Conservation (phyloP, 345 rosid species). For the Acer campestre region DNA sequence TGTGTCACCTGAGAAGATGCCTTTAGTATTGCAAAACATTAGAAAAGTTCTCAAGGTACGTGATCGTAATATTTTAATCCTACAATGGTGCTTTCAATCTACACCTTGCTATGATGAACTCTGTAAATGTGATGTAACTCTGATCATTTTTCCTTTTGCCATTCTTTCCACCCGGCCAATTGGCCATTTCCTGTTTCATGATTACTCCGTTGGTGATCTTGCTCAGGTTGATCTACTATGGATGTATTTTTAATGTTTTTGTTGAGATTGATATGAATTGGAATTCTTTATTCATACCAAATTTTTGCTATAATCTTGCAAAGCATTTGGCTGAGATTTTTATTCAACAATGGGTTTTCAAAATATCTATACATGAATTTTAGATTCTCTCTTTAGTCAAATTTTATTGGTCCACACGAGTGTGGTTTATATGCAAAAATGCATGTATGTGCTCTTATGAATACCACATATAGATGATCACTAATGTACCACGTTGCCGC, state of each 20-base stretch:
- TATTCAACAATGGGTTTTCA: background rate
- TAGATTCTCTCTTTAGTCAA: background rate
- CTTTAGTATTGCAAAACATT: constrained; percentile 69
- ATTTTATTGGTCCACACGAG: background rate
- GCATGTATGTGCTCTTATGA: background rate
- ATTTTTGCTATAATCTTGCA: constrained; percentile 9
- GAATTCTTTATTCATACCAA: background rate
- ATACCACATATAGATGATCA: background rate
- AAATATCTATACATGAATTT: background rate
- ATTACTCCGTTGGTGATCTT: constrained; percentile 88
- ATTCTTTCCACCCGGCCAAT: constrained; percentile 61
- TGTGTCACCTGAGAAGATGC: constrained; percentile 94
- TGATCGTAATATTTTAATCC: constrained; percentile 2
- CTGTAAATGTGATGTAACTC: constrained; percentile 11
- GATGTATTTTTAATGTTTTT: background rate
- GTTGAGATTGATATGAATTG: background rate
- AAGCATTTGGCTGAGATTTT: background rate
- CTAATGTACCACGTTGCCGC: no score
- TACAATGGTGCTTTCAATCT: background rate
- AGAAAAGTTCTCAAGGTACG: constrained; percentile 73
- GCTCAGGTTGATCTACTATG: constrained; percentile 64
- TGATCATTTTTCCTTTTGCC: constrained; percentile 5
- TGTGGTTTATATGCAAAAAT: background rate
- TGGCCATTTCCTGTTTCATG: constrained; percentile 78
- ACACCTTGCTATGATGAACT: background rate